Evolutionary conservation across 202 grass and related monocot species (phyloP).

Genomic region (Musa balbisiana): DNA sequence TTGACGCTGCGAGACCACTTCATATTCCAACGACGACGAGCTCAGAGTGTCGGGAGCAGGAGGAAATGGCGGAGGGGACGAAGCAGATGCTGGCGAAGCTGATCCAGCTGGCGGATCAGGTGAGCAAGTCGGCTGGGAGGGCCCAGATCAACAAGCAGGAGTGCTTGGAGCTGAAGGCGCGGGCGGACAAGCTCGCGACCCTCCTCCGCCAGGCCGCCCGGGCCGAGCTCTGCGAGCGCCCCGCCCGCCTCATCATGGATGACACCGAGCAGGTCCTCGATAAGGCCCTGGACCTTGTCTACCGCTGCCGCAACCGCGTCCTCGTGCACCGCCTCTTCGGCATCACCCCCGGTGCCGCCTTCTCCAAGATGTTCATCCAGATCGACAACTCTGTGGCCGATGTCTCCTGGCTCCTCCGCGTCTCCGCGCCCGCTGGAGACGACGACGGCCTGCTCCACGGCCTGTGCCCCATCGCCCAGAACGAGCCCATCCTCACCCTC

Average conservation of each 20-base stretch:
- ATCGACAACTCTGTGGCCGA: constrained; percentile 11
- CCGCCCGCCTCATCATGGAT: constrained; percentile 7
- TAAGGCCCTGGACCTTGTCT: neutral
- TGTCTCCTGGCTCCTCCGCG: constrained; percentile 16
- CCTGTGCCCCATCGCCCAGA: constrained; percentile 9
- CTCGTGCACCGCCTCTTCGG: neutral
- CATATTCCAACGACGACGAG: no score
- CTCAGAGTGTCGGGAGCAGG: no score
- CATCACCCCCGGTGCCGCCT: neutral
- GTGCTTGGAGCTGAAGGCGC: constrained; percentile 2
- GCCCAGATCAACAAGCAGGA: constrained; percentile 1
- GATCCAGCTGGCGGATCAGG: constrained; percentile 11
- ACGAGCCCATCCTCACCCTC: constrained; percentile 11
- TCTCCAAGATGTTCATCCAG: constrained; percentile 2
- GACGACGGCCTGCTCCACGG: constrained; percentile 8
- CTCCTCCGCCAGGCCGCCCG: constrained; percentile 14
- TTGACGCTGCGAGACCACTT: no score
- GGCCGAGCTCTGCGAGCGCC: constrained; percentile 6
- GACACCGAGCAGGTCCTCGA: constrained; percentile 13
- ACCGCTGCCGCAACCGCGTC: neutral
- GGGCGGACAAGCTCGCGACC: neutral
- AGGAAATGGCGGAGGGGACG: constrained; percentile 1
- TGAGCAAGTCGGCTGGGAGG: constrained; percentile 3
- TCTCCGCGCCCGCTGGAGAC: neutral
- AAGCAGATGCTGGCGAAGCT: constrained; percentile 16